Evolutionary conservation across 2,329 filamentous ascomycete species (phyloP), one percentile per base, ranked within the genome.

Genomic region (Aspergillus clavatus): DNA sequence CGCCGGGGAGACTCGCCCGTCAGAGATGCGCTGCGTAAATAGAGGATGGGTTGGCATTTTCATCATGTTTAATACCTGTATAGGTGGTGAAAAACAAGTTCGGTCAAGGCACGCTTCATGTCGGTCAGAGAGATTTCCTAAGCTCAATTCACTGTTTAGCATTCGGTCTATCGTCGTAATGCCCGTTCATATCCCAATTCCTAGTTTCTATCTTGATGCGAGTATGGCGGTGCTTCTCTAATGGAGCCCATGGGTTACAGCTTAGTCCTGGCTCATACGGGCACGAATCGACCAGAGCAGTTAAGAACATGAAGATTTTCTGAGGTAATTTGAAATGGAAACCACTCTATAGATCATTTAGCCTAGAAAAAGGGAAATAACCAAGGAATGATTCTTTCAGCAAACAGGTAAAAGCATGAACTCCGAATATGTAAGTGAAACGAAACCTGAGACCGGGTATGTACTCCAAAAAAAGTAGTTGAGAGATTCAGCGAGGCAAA

Each of bases 1-100:
- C 68, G 69, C 48, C 66, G 68, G 43, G 69, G 69, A 37, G 68
- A 70, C 45, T 66, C 65, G 36, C 67, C 66, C 40, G 51, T 67
- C 42, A 61, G 63, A 55, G 62, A 69, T 46, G 65, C 65, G 29
- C 60, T 69, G 51, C 66, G 63, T 51, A 54, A 66, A 48, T 64
- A 66, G 50, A 62, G 40, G 41, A 39, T 28, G 41, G 40, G 37
- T 56, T 45, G 44, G 44, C 46, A 48, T 54, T 46, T 49, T 39
- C n/a, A 51, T 52, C 45, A 55, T 66, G 63, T 65, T 65, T 60
- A 62, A 66, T 65, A 66, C 47, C 60, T 66, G 63, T 65, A 65
- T 62, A 66, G 62, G 51, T 55, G 55, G 48, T 48, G 48, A 48
- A 51, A 54, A 45, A 39, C 38, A 47, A 50, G 40, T 42, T 45